Conservation (phyloP, 2,329 filamentous ascomycete species). For the Plenodomus tracheiphilus region DNA sequence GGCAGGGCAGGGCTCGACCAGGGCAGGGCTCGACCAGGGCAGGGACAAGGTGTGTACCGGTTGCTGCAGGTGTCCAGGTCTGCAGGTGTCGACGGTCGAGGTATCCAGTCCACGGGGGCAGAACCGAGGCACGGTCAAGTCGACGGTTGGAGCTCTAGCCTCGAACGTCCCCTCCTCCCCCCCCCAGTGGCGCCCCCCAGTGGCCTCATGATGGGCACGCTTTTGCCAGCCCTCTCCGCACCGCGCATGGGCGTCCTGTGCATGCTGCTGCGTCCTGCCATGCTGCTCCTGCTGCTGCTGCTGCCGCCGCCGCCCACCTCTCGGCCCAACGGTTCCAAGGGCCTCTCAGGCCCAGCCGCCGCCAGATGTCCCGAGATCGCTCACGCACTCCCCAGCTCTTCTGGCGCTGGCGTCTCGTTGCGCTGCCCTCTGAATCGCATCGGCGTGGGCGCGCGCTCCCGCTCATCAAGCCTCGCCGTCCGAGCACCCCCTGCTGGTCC, state of each 20-base stretch:
- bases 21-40: no score
- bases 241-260: conserved; percentile 16
- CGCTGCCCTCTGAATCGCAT: conserved; percentile 31
- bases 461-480: conserved; percentile 37
- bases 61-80: no score
- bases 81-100: no score
- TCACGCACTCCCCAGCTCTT: conserved; percentile 30
- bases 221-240: no score
- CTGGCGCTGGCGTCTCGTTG: conserved; percentile 16
- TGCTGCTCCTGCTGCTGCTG: no score
- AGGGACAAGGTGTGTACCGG: background rate
- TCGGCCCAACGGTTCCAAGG: conserved; percentile 13
- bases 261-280: conserved; percentile 19
- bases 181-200: background rate
- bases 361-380: conserved; percentile 32
- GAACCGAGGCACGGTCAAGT: conserved; percentile 26
- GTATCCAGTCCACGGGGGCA: no score
- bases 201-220: background rate
- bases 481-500: conserved; percentile 28
- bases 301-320: no score
- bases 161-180: background rate
- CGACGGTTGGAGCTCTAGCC: no score
- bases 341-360: conserved; percentile 9
- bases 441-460: conserved; percentile 32
- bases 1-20: no score